Conservation (phyloP, 768 basidiomycete genomes). For the Hysterangium stoloniferum region DNA sequence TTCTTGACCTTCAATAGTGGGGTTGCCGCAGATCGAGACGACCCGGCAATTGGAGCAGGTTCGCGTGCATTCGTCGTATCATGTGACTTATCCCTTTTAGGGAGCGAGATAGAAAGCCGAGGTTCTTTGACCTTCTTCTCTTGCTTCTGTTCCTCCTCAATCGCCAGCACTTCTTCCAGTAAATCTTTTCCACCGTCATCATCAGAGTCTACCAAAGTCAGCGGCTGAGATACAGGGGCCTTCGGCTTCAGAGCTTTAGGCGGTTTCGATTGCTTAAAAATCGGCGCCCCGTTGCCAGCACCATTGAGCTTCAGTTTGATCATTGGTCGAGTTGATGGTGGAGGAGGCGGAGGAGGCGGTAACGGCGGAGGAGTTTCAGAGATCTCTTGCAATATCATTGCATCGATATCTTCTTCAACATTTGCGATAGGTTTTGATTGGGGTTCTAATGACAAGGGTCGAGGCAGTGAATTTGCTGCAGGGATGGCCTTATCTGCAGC, state of each 20-base stretch:
- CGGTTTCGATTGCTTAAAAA: conserved; percentile 24
- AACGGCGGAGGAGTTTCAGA: conserved; percentile 19
- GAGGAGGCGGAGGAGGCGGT: conserved; percentile 15
- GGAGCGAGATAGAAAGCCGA: neutral
- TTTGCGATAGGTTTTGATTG: neutral
- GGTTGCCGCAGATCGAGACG: neutral
- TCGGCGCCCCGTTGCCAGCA: neutral
- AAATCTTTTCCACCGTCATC: conserved; percentile 81
- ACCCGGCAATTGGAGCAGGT: neutral
- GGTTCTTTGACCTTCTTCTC: conserved; percentile 13
- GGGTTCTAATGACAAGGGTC: conserved; percentile 7
- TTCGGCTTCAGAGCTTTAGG: conserved; percentile 37
- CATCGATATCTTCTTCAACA: conserved; percentile 12
- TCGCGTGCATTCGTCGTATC: neutral
- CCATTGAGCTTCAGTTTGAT: conserved; percentile 59
- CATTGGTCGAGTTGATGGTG: conserved; percentile 33
- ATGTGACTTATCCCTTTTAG: conserved; percentile 4
- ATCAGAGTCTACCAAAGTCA: conserved; percentile 53
- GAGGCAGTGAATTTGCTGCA: conserved; percentile 18
- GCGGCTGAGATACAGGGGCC: conserved; percentile 27
- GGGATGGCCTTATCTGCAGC: conserved; percentile 34
- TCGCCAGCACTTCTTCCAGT: conserved; percentile 73
- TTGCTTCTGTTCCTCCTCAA: conserved; percentile 39
- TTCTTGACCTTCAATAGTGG: neutral
- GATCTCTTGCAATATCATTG: conserved; percentile 10